Evolutionary conservation across 2,329 filamentous ascomycete genomes (phyloP).

Genomic region (Elsinoe fawcettii): DNA sequence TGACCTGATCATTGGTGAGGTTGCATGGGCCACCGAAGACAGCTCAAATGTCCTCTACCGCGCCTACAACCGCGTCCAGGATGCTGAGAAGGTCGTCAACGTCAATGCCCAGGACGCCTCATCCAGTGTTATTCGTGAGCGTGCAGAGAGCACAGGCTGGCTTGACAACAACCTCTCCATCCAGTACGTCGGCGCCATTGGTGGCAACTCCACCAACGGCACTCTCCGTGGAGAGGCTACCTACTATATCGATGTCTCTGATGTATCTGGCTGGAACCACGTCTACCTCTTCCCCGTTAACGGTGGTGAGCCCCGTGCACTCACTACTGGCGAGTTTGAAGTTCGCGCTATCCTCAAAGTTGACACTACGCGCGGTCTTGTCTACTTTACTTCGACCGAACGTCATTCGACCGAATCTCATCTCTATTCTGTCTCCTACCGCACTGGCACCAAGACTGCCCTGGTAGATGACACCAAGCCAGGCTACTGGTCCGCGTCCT

Average conservation of each 20-base stretch:
- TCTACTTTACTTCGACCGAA: slow-evolving; percentile 60
- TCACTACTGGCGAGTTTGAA: slow-evolving; percentile 62
- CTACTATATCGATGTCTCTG: slow-evolving; percentile 61
- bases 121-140: slow-evolving; percentile 46
- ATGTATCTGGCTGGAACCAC: slow-evolving; percentile 58
- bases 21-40: slow-evolving; percentile 57
- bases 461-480: slow-evolving; percentile 55
- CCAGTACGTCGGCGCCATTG: slow-evolving; percentile 45
- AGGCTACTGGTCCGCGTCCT: slow-evolving; percentile 57
- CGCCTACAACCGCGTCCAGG: slow-evolving; percentile 61
- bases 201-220: slow-evolving; percentile 26
- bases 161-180: slow-evolving; percentile 53
- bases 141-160: slow-evolving; percentile 55
- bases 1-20: slow-evolving; percentile 59
- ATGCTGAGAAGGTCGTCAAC: slow-evolving; percentile 54
- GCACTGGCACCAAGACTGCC: slow-evolving; percentile 46
- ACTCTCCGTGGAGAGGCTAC: slow-evolving; percentile 29
- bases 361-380: slow-evolving; percentile 46
- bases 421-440: slow-evolving; percentile 57
- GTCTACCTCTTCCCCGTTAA: slow-evolving; percentile 56
- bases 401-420: slow-evolving; percentile 60
- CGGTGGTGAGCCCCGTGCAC: slow-evolving; percentile 46
- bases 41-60: slow-evolving; percentile 57
- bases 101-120: slow-evolving; percentile 46
- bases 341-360: slow-evolving; percentile 53